Base-by-base conservation (phyloP, 78 protist species). In the Monocercomonoides exilis region DNA sequence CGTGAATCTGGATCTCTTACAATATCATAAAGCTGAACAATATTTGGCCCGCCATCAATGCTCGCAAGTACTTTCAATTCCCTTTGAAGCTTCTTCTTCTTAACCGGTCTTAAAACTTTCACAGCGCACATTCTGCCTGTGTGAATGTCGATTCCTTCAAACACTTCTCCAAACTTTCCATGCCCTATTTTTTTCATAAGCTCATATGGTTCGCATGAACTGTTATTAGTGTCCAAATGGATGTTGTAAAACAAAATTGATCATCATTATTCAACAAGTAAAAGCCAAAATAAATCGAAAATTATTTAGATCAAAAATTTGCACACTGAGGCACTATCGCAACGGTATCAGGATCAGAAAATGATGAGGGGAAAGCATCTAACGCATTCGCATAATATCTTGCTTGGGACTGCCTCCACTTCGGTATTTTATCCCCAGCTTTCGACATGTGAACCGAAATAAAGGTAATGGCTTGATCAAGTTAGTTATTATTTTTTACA, bases 101-200 rank as follows among this genome's bases (percentile, higher is more conserved):
- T 92, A 41, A 92, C 89, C 0, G 94, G 96, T 84, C 89, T 91
- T 45, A 94, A 87, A 34, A 91, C 91, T 84, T 94, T 94, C 44
- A 94, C 85, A 32, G 90, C 88, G 34, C 91, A 89, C 43, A 77
- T 84, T 36, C 82, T 85, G 43, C 91, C 86, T 38, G 41, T 91
- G 64, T n/a, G 32, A 3, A 86, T 38, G 80, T 94, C 91, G 29
- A 91, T 43, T 11, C 99, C 99, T 81, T 95, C 96, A 80, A 99
- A 99, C 33, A 99, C 99, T 79, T 99, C 99, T 43, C 94, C 87
- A 92, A 98, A 99, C 93, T 99, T 99, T 44, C 99, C 99, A 11
- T 99, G 93, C 36, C 99, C 99, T 33, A 99, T 84, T 81, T 97
- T 97, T 34, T 95, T 90, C 1, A 92, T 88, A 33, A 98, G 93